Conservation (phyloP, 1,139 yeast species). For the Magnusiomyces ingens region DNA sequence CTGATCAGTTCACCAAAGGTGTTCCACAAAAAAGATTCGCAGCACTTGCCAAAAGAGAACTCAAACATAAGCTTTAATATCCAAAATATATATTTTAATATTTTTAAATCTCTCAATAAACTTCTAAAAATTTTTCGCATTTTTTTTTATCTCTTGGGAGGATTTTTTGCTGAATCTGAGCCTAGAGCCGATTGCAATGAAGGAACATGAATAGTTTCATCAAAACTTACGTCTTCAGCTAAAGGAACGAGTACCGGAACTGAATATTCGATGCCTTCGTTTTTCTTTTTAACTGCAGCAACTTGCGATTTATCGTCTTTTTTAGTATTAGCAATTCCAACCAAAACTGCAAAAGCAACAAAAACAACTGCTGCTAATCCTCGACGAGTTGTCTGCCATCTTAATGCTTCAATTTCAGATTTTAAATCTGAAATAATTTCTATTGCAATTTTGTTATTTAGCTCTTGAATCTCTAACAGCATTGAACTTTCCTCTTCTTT, state of each 20-base stretch:
- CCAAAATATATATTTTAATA: background rate
- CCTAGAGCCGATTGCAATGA: background rate
- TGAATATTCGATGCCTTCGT: conserved; percentile 11
- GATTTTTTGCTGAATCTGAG: background rate
- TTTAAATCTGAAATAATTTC: conserved; percentile 75
- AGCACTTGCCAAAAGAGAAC: conserved; percentile 47
- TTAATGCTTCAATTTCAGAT: conserved; percentile 76
- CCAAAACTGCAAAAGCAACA: conserved; percentile 44
- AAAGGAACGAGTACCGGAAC: conserved; percentile 3
- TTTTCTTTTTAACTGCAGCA: conserved; percentile 21
- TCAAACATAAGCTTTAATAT: conserved; percentile 52
- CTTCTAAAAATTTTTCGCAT: background rate
- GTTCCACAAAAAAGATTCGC: conserved; percentile 66
- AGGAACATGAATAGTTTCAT: conserved; percentile 3
- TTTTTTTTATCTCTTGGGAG: conserved; percentile 6
- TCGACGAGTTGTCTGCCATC: conserved; percentile 92
- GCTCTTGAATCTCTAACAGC: conserved; percentile 69
- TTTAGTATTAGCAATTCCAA: conserved; percentile 43
- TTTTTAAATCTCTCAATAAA: background rate
- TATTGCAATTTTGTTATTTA: conserved; percentile 79
- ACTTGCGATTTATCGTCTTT: conserved; percentile 21
- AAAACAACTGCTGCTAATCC: conserved; percentile 59
- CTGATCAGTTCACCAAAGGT: conserved; percentile 64
- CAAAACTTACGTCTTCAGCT: conserved; percentile 5
- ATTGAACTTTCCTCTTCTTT: conserved; percentile 67